Evolutionary conservation across 441 rosid genomes (phyloP).

Genomic region (Populus hybrid): DNA sequence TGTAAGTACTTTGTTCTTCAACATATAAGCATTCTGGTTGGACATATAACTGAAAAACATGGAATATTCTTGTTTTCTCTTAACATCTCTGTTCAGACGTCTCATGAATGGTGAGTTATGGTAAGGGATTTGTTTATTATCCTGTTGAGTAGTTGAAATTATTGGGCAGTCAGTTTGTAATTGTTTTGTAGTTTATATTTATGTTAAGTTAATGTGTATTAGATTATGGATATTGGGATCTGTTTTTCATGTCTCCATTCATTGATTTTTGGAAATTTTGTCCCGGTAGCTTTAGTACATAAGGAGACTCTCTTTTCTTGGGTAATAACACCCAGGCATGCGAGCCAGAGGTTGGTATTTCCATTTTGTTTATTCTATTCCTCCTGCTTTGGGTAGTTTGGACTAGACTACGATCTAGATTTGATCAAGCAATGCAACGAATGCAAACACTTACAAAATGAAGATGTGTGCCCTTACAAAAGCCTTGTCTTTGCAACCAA

Average conservation of each 20-base stretch:
- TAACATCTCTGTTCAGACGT: not conserved
- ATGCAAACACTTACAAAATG: not conserved
- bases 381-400: not conserved
- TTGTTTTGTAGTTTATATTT: not conserved
- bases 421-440: not conserved
- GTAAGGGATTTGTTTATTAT: not conserved
- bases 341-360: not conserved
- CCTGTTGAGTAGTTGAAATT: not conserved
- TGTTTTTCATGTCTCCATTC: not conserved
- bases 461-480: not conserved
- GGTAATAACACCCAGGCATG: not conserved
- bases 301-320: not conserved
- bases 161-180: not conserved
- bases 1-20: constrained; percentile 46
- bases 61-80: not conserved
- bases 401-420: not conserved
- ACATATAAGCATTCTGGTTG: not conserved
- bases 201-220: not conserved
- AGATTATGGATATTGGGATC: not conserved
- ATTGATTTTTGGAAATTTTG: not conserved
- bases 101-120: not conserved
- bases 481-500: not conserved
- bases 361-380: not conserved
- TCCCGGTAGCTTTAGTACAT: not conserved
- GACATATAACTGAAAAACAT: not conserved